phyloP scores from a whole-genome alignment of 2,329 filamentous ascomycete genomes.

The Fusarium pseudograminearum region DNA sequence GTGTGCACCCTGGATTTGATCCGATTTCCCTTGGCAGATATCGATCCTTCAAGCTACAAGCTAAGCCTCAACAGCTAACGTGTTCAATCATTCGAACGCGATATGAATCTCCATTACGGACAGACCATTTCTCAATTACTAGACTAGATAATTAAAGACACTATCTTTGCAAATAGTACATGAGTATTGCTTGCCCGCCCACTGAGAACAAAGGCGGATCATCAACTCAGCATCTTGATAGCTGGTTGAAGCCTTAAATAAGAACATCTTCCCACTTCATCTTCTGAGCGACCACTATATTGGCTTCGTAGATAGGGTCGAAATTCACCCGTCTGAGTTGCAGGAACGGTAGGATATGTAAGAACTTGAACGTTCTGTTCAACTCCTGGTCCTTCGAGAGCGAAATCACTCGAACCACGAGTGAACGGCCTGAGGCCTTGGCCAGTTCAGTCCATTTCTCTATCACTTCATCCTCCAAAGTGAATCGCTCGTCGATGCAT shows the following conservation, averaged over 20 bases:
- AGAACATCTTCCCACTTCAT: not conserved
- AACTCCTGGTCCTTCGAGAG: not conserved
- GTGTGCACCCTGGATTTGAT: constrained; percentile 27
- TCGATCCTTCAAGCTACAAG: not conserved
- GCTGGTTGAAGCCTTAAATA: constrained; percentile 9
- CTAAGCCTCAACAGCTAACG: not conserved
- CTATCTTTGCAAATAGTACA: constrained; percentile 30
- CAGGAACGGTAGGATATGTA: not conserved
- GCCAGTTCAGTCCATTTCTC: not conserved
- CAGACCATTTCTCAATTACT: not conserved
- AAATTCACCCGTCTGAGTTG: not conserved
- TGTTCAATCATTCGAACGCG: not conserved
- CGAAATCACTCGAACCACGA: not conserved
- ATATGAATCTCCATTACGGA: not conserved
- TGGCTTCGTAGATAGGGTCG: not conserved
- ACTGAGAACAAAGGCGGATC: constrained; percentile 28
- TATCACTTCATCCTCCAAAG: not conserved
- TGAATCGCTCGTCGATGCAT: not conserved
- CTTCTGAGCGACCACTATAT: not conserved
- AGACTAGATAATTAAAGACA: not conserved
- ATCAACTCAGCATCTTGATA: constrained; percentile 30
- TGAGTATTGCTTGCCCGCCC: constrained; percentile 33
- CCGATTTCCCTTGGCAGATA: constrained; percentile 6
- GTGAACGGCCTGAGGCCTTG: not conserved
- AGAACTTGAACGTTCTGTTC: not conserved